Percentiles rank a stretch among this genome's conserved stretches.
phyloP scores from a whole-genome alignment of 371 early-diverging fungal species.

The Zancudomyces culisetae region DNA sequence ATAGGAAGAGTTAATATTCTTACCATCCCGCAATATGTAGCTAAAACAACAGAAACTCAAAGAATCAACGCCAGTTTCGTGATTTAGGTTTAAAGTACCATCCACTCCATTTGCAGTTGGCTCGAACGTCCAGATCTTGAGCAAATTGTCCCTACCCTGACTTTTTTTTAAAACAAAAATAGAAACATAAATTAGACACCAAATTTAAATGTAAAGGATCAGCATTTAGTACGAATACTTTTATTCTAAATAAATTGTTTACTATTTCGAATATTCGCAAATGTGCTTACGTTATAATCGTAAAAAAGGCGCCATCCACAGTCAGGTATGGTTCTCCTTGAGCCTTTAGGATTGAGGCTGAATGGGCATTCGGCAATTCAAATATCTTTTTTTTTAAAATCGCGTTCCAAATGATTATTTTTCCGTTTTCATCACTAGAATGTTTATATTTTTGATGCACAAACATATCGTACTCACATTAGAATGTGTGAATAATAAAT shows the following conservation, averaged over 20 bases:
- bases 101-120: not conserved
- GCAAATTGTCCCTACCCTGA: constrained; percentile 3
- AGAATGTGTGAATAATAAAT: no score
- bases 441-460: no score
- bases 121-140: not conserved
- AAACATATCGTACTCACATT: no score
- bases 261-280: not conserved
- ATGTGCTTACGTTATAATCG: not conserved
- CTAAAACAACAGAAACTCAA: not conserved
- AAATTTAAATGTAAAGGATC: not conserved
- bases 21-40: not conserved
- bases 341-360: not conserved
- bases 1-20: not conserved
- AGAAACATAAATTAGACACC: not conserved
- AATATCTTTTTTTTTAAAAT: not conserved
- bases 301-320: not conserved
- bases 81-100: not conserved
- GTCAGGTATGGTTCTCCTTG: not conserved
- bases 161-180: not conserved
- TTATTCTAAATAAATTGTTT: not conserved
- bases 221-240: not conserved
- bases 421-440: not conserved
- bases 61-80: not conserved
- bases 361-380: not conserved
- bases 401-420: not conserved